Evolutionary conservation across 2,329 filamentous ascomycete species (phyloP).

Genomic region (Tolypocladium inflatum): DNA sequence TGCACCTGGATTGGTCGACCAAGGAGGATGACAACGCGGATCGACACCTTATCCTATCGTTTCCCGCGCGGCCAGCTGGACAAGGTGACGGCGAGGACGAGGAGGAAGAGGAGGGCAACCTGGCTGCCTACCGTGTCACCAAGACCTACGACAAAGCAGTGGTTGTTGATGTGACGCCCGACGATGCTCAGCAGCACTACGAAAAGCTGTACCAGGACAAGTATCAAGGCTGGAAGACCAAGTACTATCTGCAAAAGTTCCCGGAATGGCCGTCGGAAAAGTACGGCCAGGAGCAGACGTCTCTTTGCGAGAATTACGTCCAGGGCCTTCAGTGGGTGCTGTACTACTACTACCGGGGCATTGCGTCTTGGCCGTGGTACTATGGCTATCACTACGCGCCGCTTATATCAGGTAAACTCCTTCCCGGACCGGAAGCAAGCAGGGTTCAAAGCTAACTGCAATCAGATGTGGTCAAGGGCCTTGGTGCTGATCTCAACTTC

Average conservation of each 20-base stretch:
- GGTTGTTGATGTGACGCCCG: constrained; percentile 68
- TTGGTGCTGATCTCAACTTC: constrained; percentile 84
- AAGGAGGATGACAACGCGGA: constrained; percentile 46
- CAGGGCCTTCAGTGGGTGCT: constrained; percentile 97
- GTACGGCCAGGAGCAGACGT: constrained; percentile 63
- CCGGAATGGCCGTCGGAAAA: constrained; percentile 74
- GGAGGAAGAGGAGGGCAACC: constrained; percentile 65
- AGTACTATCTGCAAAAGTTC: constrained; percentile 87
- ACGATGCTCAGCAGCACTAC: constrained; percentile 70
- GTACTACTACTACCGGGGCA: constrained; percentile 95
- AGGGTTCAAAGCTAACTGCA: constrained; percentile 5
- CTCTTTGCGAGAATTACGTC: constrained; percentile 90
- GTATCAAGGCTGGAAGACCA: constrained; percentile 87
- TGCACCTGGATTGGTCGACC: constrained; percentile 48
- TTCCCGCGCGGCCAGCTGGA: constrained; percentile 40
- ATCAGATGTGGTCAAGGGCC: constrained; percentile 74
- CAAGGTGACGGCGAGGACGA: constrained; percentile 45
- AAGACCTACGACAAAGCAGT: constrained; percentile 87
- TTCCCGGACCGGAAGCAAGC: not conserved
- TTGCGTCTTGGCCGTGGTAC: constrained; percentile 98
- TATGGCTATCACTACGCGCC: constrained; percentile 95
- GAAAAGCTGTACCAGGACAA: constrained; percentile 83
- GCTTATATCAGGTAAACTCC: constrained; percentile 68
- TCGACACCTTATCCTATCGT: constrained; percentile 41
- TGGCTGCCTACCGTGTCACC: constrained; percentile 77